Evolutionary conservation across 441 rosid genomes (phyloP).

Genomic region (Macaranga tanarius): DNA sequence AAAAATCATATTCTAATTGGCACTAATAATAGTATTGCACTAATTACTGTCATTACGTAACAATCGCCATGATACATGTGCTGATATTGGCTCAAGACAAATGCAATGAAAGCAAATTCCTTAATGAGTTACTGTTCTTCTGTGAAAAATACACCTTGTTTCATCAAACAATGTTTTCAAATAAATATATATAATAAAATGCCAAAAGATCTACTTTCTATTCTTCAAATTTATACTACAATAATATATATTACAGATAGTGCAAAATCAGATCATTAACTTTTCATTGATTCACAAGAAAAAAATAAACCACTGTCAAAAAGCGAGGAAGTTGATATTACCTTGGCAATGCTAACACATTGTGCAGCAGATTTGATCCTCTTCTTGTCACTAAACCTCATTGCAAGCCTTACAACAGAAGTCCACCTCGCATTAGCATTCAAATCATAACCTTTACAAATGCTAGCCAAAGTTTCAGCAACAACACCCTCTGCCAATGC

Average conservation of each 20-base stretch:
- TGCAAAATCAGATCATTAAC: neutral
- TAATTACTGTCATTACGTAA: neutral
- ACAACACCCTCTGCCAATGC: conserved; percentile 65
- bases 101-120: neutral
- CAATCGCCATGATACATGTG: neutral
- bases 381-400: conserved; percentile 46
- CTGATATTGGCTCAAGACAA: neutral
- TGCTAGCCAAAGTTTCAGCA: conserved; percentile 50
- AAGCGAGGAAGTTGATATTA: conserved; percentile 23
- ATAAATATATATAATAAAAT: neutral
- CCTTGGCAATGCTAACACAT: conserved; percentile 60
- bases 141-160: neutral
- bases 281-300: neutral
- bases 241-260: neutral
- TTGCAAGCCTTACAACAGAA: conserved; percentile 51
- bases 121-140: neutral
- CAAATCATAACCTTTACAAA: conserved; percentile 47
- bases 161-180: neutral
- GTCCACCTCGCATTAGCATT: conserved; percentile 61
- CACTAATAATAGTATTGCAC: neutral
- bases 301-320: neutral
- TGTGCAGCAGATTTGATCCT: conserved; percentile 48
- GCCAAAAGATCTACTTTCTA: neutral
- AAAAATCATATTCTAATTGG: neutral
- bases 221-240: neutral